A percentile compares a stretch with the other conserved stretches of the same genome.
Conservation (phyloP, 2,329 filamentous ascomycete species). For the Nemania diffusa region DNA sequence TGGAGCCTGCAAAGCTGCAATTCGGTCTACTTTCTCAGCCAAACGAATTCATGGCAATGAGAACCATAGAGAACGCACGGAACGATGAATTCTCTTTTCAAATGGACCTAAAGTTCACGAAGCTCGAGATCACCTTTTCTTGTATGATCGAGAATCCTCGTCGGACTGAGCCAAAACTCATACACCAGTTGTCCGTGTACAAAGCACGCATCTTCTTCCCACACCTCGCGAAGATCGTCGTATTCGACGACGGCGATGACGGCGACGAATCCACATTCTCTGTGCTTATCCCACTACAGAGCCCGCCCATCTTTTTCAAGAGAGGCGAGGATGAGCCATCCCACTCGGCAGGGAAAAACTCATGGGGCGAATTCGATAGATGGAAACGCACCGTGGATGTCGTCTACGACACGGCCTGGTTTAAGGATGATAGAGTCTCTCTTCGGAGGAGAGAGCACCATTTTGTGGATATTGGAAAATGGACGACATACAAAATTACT, state of each 20-base stretch:
- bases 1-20: conserved; percentile 37
- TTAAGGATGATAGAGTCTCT: conserved; percentile 52
- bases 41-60: conserved; percentile 69
- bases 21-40: conserved; percentile 49
- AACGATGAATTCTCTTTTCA: conserved; percentile 49
- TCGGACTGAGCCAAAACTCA: conserved; percentile 30
- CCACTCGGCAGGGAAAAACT: conserved; percentile 46
- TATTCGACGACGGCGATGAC: conserved; percentile 50
- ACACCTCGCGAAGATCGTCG: conserved; percentile 58
- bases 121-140: conserved; percentile 55
- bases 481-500: conserved; percentile 65
- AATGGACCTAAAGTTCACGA: conserved; percentile 54
- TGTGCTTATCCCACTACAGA: conserved; percentile 56
- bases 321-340: conserved; percentile 49
- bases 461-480: conserved; percentile 65
- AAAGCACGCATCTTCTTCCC: conserved; percentile 58
- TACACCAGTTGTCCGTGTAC: conserved; percentile 45
- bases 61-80: conserved; percentile 49
- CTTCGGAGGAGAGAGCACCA: conserved; percentile 53
- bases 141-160: conserved; percentile 44
- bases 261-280: conserved; percentile 50
- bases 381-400: conserved; percentile 64
- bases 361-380: conserved; percentile 56
- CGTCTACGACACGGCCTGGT: conserved; percentile 49
- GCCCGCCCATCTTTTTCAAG: conserved; percentile 61